Conservation (phyloP, 805 yeast species). For the Saccharomyces cerevisiae region DNA sequence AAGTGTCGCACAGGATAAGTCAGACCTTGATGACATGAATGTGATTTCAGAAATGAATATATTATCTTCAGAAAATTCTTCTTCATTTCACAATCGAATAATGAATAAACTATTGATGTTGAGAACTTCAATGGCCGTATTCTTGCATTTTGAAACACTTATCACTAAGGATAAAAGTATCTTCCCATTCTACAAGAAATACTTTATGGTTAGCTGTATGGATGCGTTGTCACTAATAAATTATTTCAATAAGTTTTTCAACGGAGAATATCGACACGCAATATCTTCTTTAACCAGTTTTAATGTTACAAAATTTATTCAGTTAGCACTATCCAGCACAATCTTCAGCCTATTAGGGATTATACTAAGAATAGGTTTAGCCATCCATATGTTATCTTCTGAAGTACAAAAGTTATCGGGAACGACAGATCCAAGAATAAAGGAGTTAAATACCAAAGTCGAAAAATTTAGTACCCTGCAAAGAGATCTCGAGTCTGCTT, state of each 20-base stretch:
- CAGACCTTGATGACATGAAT: background rate
- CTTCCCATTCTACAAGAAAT: conserved; percentile 9
- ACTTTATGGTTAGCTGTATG: conserved; percentile 9
- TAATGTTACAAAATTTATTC: conserved; percentile 21
- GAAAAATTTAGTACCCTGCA: conserved; percentile 18
- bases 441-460: conserved; percentile 10
- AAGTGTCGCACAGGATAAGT: background rate
- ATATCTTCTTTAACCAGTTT: conserved; percentile 16
- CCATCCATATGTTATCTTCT: conserved; percentile 14
- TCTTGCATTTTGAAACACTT: conserved; percentile 23
- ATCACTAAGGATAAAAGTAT: conserved; percentile 8
- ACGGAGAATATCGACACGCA: conserved; percentile 14
- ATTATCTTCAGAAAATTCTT: conserved; percentile 10
- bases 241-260: conserved; percentile 19
- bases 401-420: conserved; percentile 11
- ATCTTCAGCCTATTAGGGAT: conserved; percentile 21
- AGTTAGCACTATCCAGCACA: conserved; percentile 22
- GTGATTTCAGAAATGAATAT: conserved; percentile 2
- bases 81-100: conserved; percentile 19
- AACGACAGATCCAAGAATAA: background rate
- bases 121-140: conserved; percentile 23
- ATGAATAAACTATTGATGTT: conserved; percentile 20
- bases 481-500: conserved; percentile 17
- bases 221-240: conserved; percentile 10
- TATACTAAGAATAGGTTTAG: conserved; percentile 20